Evolutionary conservation across 371 early-diverging fungal genomes (phyloP), one percentile per base, ranked within the genome.

Genomic region (Zychaea mexicana): DNA sequence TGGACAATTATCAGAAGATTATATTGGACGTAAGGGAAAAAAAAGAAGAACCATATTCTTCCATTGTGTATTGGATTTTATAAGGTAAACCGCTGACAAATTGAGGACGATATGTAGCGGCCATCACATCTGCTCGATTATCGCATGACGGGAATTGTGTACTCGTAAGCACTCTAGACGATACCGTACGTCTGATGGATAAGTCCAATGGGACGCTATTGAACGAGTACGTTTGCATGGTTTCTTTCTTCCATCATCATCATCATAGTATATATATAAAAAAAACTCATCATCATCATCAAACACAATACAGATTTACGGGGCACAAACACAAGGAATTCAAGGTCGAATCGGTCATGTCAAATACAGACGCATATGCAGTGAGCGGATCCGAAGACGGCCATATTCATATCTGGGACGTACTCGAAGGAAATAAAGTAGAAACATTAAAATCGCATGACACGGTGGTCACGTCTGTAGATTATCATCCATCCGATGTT

Each of bases 341-440:
- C 68, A 86, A 91, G 33, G 70, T 96, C 15, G 82, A 82, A 3
- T 87, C 90, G 10, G 77, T 85, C 19, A 72, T 96, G 6, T 79
- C 88, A 31, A 85, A 87, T 60, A 86, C 83, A 33, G 95, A 94
- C 65, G 85, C 90, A 0, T 69, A 87, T 67, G 92, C 94, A 2
- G 78, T 94, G 38, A 91, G 94, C 59, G 98, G 98, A 5, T 93
- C 94, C 24, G 97, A 97, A 68, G 94, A 96, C 65, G 96, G 95
- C n/a, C 74, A 77, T 42, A 86, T 96, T 2, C 86, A 84, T 66
- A 79, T 92, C 52, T 97, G 96, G 94, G 93, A 95, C 74, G 76
- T 93, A 27, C 76, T 93, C 9, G 92, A 90, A 67, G 92, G 81
- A 31, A 73, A 52, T 3, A 22, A 63, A 17, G 59, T 69, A 7